Evolutionary conservation across 208 protist species (phyloP).

Genomic region (Crithidia mellificae): DNA sequence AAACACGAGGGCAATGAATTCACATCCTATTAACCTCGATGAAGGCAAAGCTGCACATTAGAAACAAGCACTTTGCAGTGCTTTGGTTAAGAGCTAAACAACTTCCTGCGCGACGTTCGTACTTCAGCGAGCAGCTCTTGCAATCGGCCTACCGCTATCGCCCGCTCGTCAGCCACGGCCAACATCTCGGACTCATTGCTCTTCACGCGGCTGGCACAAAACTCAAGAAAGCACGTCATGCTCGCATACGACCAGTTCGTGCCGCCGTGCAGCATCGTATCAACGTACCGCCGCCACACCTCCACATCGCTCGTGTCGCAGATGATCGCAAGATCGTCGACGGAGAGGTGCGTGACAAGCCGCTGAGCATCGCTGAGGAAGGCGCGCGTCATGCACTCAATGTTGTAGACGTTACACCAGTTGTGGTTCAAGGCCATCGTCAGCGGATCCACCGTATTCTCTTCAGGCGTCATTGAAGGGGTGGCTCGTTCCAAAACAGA

Average conservation of each 20-base stretch:
- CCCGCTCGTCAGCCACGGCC: constrained; percentile 6
- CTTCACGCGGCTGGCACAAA: constrained; percentile 14
- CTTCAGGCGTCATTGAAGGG: background rate
- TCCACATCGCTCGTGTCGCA: constrained; percentile 40
- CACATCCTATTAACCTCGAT: no score
- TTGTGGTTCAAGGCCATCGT: constrained; percentile 89
- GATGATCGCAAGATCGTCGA: constrained; percentile 44
- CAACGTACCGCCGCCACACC: constrained; percentile 48
- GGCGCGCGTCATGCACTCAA: constrained; percentile 51
- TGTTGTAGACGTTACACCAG: constrained; percentile 80
- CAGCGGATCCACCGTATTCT: constrained; percentile 26
- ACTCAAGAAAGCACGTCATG: constrained; percentile 50
- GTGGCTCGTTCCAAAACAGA: background rate
- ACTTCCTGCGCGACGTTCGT: background rate
- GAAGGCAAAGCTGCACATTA: no score
- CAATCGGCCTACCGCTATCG: background rate
- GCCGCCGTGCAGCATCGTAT: constrained; percentile 55
- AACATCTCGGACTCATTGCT: background rate
- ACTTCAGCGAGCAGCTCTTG: constrained; percentile 2
- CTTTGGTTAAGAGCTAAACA: background rate
- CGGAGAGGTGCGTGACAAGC: constrained; percentile 37
- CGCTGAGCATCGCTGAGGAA: constrained; percentile 54
- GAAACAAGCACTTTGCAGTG: no score
- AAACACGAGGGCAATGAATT: no score
- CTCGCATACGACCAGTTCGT: constrained; percentile 70